Percentiles rank a stretch among this genome's conserved stretches.
Conservation (phyloP, 2,329 filamentous ascomycete species). For the Rosellinia necatrix region DNA sequence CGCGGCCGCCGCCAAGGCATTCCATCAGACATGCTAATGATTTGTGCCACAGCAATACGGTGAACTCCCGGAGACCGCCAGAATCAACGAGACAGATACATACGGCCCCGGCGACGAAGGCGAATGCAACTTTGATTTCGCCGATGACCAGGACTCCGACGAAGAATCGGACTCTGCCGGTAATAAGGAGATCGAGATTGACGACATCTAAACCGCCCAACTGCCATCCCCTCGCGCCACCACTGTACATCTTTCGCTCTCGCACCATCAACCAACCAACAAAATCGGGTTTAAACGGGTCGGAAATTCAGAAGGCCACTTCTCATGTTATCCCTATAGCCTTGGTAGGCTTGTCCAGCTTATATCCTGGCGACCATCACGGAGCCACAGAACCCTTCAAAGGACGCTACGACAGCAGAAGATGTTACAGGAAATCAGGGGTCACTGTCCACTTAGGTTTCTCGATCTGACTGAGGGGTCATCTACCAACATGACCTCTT, state of each 20-base stretch:
- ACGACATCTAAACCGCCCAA: constrained; percentile 77
- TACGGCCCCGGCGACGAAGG: constrained; percentile 91
- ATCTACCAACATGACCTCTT: neutral
- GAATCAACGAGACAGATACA: constrained; percentile 99
- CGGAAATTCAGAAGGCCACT: neutral
- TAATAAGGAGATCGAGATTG: constrained; percentile 81
- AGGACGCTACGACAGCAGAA: neutral
- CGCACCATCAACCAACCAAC: neutral
- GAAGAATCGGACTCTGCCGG: constrained; percentile 59
- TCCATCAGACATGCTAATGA: constrained; percentile 9
- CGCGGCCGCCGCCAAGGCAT: neutral
- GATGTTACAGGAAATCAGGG: constrained; percentile 3
- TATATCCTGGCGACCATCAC: neutral
- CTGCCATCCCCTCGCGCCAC: constrained; percentile 14
- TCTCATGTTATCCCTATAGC: neutral
- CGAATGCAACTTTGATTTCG: constrained; percentile 98
- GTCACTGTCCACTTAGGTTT: constrained; percentile 13
- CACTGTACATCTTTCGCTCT: constrained; percentile 4
- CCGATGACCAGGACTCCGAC: constrained; percentile 79
- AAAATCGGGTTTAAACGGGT: too few species aligned
- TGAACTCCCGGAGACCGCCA: constrained; percentile 94
- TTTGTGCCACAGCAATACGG: constrained; percentile 69
- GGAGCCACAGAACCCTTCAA: neutral
- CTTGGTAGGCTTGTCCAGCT: neutral
- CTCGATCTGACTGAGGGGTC: neutral